Percentiles rank a stretch among this genome's conserved stretches.
phyloP scores from a whole-genome alignment of 1,139 yeast species.

The Kurtzmaniella quercitrusa region DNA sequence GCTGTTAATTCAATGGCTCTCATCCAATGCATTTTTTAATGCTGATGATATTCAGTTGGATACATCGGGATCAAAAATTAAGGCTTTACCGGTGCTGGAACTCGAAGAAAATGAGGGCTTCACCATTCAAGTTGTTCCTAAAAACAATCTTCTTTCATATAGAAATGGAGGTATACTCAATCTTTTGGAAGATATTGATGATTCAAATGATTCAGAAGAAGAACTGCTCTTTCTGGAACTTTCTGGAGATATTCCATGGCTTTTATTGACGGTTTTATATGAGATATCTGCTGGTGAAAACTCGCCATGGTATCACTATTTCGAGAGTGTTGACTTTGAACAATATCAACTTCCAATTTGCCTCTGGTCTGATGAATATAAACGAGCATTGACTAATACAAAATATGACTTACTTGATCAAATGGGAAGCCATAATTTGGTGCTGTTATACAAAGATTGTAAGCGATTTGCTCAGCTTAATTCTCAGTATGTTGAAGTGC shows the following conservation, averaged over 20 bases:
- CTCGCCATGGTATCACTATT: constrained; percentile 77
- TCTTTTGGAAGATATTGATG: constrained; percentile 50
- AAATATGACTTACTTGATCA: constrained; percentile 65
- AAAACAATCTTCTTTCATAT: constrained; percentile 50
- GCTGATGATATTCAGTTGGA: constrained; percentile 1
- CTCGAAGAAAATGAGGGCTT: background rate
- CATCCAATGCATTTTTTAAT: constrained; percentile 1
- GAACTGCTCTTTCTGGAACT: background rate
- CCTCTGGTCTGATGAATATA: constrained; percentile 57
- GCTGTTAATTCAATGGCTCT: background rate
- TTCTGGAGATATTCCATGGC: constrained; percentile 57
- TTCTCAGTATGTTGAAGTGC: constrained; percentile 28
- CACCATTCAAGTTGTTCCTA: constrained; percentile 28
- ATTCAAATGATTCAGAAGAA: background rate
- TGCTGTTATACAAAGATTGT: constrained; percentile 50
- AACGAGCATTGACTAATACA: constrained; percentile 53
- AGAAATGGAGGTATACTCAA: constrained; percentile 66
- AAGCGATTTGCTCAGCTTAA: constrained; percentile 43
- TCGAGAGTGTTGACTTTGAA: constrained; percentile 48
- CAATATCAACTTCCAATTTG: constrained; percentile 50
- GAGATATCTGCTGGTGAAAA: constrained; percentile 48
- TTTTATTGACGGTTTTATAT: constrained; percentile 67
- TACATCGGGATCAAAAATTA: background rate
- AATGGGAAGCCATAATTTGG: constrained; percentile 54
- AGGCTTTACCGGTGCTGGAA: background rate